These are phyloP conservation scores for Teratosphaeria epicoccoides DNA, from an alignment of 2,329 filamentous ascomycete genomes.

Conservation along the genomic window DNA sequence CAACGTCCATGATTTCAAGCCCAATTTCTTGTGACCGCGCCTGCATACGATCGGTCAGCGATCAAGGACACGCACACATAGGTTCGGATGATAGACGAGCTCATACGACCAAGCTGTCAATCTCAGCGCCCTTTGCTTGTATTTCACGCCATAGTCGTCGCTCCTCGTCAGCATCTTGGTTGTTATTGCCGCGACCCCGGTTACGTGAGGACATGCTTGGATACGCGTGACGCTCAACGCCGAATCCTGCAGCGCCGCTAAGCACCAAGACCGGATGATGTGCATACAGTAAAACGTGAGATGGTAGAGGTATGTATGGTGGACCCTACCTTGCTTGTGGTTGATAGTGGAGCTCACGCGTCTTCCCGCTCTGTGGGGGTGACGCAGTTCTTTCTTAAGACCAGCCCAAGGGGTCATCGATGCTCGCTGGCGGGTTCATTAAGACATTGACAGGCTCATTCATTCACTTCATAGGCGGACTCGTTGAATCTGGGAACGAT, in stretches of 20 bases:
- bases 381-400: not conserved
- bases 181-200: constrained; percentile 33
- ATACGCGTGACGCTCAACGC: not conserved
- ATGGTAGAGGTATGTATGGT: not conserved
- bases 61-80: not conserved
- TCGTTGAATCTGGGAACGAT: not conserved
- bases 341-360: not conserved
- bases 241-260: not conserved
- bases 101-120: constrained; percentile 39
- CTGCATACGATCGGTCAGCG: constrained; percentile 4
- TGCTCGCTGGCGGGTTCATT: not conserved
- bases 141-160: constrained; percentile 40
- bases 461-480: too few relatives aligned
- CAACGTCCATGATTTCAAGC: constrained; percentile 27
- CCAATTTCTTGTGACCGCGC: constrained; percentile 25
- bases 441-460: not conserved
- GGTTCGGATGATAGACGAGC: not conserved
- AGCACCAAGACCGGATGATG: not conserved
- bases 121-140: constrained; percentile 33
- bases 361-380: not conserved
- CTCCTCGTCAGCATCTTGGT: constrained; percentile 42
- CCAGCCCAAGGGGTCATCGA: not conserved
- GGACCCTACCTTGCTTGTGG: not conserved
- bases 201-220: constrained; percentile 36
- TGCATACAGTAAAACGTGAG: too few relatives aligned